phyloP scores from a whole-genome alignment of 768 basidiomycete species.

The Psilocybe sp. region DNA sequence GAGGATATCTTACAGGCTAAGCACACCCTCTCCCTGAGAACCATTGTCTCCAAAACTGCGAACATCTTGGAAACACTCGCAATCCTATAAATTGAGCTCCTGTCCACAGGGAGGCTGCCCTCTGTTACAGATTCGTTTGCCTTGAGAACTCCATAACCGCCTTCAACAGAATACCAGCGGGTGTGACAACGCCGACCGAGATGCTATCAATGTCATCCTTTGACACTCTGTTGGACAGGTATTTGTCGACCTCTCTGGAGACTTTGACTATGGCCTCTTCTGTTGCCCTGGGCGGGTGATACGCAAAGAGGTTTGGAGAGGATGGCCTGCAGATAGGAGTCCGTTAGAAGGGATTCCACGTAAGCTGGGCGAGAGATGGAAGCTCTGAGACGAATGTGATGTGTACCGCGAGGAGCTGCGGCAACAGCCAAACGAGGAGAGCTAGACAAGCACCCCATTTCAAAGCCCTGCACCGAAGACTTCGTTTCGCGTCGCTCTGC shows the following conservation, averaged over 20 bases:
- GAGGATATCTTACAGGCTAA: constrained; percentile 29
- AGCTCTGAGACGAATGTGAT: too few species aligned
- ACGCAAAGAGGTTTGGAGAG: constrained; percentile 24
- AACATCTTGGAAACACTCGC: constrained; percentile 54
- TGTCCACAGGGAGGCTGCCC: constrained; percentile 22
- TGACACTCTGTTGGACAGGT: constrained; percentile 23
- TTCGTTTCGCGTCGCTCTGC: too few species aligned
- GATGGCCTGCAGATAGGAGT: constrained; percentile 16
- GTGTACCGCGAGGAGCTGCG: too few species aligned
- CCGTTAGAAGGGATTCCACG: too few species aligned
- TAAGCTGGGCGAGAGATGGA: too few species aligned
- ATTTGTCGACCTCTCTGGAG: constrained; percentile 22
- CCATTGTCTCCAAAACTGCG: constrained; percentile 42
- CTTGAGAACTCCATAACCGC: constrained; percentile 36
- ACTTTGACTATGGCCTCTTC: constrained; percentile 19
- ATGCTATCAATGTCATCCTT: constrained; percentile 45
- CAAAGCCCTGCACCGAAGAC: too few species aligned
- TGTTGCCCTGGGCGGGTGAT: constrained; percentile 21
- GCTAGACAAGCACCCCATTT: too few species aligned
- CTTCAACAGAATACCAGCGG: constrained; percentile 43
- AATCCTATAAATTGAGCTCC: constrained; percentile 48
- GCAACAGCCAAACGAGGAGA: too few species aligned
- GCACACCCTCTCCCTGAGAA: constrained; percentile 42
- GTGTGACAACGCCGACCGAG: constrained; percentile 47
- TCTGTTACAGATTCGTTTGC: constrained; percentile 39